These are phyloP conservation scores for Dioszegia hungarica DNA, from an alignment of 768 basidiomycete genomes.

Conservation along the genomic window DNA sequence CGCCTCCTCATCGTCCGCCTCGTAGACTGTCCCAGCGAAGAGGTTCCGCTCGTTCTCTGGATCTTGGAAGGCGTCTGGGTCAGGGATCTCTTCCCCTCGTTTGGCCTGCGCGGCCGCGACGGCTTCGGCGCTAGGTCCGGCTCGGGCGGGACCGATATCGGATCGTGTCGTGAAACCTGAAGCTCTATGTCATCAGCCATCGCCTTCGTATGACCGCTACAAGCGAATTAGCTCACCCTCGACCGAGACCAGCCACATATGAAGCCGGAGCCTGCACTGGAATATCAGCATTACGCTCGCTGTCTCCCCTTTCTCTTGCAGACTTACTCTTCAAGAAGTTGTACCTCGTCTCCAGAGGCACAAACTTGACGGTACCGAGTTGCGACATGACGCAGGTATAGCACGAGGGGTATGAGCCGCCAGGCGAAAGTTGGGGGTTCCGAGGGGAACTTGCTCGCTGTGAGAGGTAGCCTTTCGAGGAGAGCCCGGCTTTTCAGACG, in stretches of 20 bases:
- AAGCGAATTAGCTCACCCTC: constrained; percentile 63
- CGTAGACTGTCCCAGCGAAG: constrained; percentile 92
- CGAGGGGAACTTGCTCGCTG: neutral
- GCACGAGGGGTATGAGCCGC: neutral
- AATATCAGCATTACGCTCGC: neutral
- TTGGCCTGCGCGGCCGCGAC: constrained; percentile 62
- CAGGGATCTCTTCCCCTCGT: constrained; percentile 80
- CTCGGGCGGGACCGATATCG: constrained; percentile 96
- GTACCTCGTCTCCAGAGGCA: constrained; percentile 44
- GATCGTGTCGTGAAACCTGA: constrained; percentile 97
- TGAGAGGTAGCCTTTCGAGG: too few species aligned
- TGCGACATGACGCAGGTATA: constrained; percentile 25
- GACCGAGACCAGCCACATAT: constrained; percentile 96
- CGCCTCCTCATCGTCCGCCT: constrained; percentile 95
- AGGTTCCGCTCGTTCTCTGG: constrained; percentile 96
- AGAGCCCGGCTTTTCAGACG: too few species aligned
- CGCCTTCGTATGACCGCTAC: neutral
- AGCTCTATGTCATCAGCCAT: constrained; percentile 58
- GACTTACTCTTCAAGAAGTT: constrained; percentile 40
- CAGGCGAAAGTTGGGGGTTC: neutral
- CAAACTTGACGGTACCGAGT: constrained; percentile 40
- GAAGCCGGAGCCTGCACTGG: constrained; percentile 73
- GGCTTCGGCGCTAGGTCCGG: constrained; percentile 85
- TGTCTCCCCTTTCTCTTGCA: neutral
- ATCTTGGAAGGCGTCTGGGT: constrained; percentile 89